These are phyloP conservation scores for Penicillium sp. DNA, from an alignment of 2,329 filamentous ascomycete species.

Conservation along the genomic window DNA sequence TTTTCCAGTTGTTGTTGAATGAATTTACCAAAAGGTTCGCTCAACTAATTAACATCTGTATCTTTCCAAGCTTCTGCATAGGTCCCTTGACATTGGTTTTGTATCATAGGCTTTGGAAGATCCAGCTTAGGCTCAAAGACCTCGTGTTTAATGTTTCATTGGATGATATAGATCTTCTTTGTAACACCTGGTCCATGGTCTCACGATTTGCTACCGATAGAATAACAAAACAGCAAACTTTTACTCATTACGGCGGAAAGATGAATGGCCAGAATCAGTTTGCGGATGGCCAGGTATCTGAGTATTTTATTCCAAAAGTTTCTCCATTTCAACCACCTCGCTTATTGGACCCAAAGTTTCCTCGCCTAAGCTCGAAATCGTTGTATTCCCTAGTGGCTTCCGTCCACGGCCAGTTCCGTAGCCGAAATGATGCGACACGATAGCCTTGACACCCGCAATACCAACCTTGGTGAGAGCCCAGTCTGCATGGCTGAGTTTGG, in stretches of 20 bases:
- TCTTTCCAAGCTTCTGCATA: too few species aligned
- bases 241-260: background rate
- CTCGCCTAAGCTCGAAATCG: background rate
- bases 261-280: background rate
- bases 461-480: conserved; percentile 77
- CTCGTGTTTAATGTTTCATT: too few species aligned
- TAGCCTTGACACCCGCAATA: conserved; percentile 76
- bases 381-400: background rate
- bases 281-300: background rate
- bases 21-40: too few species aligned
- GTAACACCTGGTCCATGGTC: too few species aligned
- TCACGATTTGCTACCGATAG: too few species aligned
- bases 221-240: too few species aligned
- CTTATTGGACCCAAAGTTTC: background rate
- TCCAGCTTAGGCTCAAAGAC: too few species aligned
- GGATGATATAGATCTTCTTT: too few species aligned
- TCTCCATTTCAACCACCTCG: background rate
- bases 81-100: too few species aligned
- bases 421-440: conserved; percentile 74
- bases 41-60: too few species aligned
- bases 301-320: background rate
- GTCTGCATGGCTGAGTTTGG: conserved; percentile 69
- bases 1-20: too few species aligned
- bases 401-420: conserved; percentile 55
- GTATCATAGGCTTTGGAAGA: too few species aligned